Evolutionary conservation across 129 eudicot species (phyloP), one percentile per base, ranked within the genome.

Genomic region (Apium graveolens): DNA sequence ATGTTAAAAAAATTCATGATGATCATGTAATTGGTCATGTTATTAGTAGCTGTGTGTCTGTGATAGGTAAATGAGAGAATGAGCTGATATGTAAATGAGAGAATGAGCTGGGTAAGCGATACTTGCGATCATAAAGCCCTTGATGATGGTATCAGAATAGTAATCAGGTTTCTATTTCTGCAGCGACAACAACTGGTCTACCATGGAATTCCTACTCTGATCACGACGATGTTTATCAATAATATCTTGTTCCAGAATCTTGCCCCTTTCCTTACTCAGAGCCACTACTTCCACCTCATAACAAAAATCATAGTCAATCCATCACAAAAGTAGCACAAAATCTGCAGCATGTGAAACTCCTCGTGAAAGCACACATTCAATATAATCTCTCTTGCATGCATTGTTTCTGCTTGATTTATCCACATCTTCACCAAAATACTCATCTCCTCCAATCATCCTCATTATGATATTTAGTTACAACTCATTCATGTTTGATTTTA

Each of bases 151-250:
- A 60, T 60, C 68, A 60, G 68, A 60, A 34, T 60, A 60, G 32
- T 60, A 60, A 60, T 60, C 68, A n/a, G 68, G 68, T n/a, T 60
- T 34, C 10, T 32, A n/a, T 60, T 60, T 60, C 68, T 60, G 68
- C 68, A 60, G 68, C 11, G 34, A 60, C 68, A 60, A 17, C 68
- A 60, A 26, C 10, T 60, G 68, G 68, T 60, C 68, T 60, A 60
- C 68, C 68, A 60, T 60, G 32, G 68, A 60, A 60, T 60, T 60
- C 68, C 17, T 3, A 60, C 68, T 60, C 32, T 60, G 32, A 60
- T 60, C 68, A 60, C 34, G 32, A 2, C 68, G 68, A 26, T 60
- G 32, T 34, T 60, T 11, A n/a, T 60, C 32, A 13, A 60, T 60
- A 3, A 60, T 60, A 60, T 11, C 34, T n/a, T n/a, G n/a, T n/a